Percentiles rank a stretch among this genome's conserved stretches.
Evolutionary conservation across 163 green algal species (phyloP).

Genomic region (Volvox carteri): DNA sequence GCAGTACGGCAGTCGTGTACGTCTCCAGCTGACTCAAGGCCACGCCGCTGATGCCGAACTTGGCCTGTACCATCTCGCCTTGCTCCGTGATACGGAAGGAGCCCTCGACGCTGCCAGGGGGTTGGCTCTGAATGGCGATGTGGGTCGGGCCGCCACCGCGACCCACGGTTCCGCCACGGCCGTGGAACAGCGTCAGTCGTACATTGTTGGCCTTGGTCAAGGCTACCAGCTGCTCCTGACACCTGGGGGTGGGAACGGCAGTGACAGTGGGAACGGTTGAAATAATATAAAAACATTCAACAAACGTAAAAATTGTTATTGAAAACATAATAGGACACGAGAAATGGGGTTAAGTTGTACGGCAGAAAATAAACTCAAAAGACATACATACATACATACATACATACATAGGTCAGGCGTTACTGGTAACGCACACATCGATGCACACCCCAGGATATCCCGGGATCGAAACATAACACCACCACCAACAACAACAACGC

Average conservation of each 20-base stretch:
- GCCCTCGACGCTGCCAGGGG: constrained; percentile 88
- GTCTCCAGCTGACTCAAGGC: constrained; percentile 89
- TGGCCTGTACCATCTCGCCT: constrained; percentile 80
- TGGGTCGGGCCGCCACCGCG: constrained; percentile 92
- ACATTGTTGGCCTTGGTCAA: constrained; percentile 68
- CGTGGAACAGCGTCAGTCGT: constrained; percentile 93
- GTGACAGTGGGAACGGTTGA: not conserved
- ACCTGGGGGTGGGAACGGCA: constrained; percentile 28
- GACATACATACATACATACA: too few species aligned
- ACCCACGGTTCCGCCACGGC: constrained; percentile 88
- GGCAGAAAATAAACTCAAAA: too few species aligned
- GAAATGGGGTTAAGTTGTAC: too few species aligned
- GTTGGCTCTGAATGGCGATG: constrained; percentile 93
- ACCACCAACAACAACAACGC: too few species aligned
- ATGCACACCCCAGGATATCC: too few species aligned
- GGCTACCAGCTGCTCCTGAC: constrained; percentile 76
- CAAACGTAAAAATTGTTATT: too few species aligned
- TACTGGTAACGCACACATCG: too few species aligned
- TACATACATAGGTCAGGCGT: too few species aligned
- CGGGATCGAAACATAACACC: too few species aligned
- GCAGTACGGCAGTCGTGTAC: constrained; percentile 91
- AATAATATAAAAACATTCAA: not conserved
- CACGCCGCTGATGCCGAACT: constrained; percentile 91
- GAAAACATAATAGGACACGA: too few species aligned
- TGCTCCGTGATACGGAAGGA: constrained; percentile 94